phyloP scores from a whole-genome alignment of 2,329 filamentous ascomycete species.

The Alternaria sp. region DNA sequence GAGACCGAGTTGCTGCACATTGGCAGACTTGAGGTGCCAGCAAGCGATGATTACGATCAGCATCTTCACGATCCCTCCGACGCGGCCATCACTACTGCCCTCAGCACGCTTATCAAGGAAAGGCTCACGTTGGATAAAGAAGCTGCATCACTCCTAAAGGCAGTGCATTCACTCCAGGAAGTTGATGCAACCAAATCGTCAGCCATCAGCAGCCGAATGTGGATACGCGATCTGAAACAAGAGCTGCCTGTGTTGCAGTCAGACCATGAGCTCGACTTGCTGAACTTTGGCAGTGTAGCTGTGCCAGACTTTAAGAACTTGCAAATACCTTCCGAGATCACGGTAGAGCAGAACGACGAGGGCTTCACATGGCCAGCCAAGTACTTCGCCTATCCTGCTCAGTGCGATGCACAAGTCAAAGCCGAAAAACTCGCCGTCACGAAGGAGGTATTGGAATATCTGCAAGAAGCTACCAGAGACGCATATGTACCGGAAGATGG shows the following conservation, averaged over 20 bases:
- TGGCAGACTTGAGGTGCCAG: conserved; percentile 18
- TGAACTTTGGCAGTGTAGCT: conserved; percentile 44
- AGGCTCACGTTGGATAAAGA: conserved; percentile 42
- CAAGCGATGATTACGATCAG: conserved; percentile 20
- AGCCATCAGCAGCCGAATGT: conserved; percentile 20
- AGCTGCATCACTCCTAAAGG: conserved; percentile 39
- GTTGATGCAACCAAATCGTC: background rate
- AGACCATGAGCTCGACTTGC: conserved; percentile 58
- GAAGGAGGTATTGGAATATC: conserved; percentile 44
- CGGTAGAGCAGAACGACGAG: conserved; percentile 55
- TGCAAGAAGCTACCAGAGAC: conserved; percentile 48
- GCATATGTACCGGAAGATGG: conserved; percentile 29
- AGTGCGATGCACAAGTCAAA: conserved; percentile 32
- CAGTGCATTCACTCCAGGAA: conserved; percentile 19
- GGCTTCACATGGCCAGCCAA: conserved; percentile 53
- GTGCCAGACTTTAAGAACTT: conserved; percentile 41
- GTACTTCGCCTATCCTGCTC: conserved; percentile 41
- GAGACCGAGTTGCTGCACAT: conserved; percentile 37
- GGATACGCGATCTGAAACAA: conserved; percentile 48
- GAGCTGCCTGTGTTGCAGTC: conserved; percentile 58
- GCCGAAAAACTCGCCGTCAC: conserved; percentile 53
- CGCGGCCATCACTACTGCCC: conserved; percentile 20
- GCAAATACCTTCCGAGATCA: conserved; percentile 44
- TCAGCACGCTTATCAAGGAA: conserved; percentile 34
- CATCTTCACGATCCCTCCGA: conserved; percentile 33